Conservation (phyloP, 805 yeast species). For the Cyberlindnera euphorbiiphila region DNA sequence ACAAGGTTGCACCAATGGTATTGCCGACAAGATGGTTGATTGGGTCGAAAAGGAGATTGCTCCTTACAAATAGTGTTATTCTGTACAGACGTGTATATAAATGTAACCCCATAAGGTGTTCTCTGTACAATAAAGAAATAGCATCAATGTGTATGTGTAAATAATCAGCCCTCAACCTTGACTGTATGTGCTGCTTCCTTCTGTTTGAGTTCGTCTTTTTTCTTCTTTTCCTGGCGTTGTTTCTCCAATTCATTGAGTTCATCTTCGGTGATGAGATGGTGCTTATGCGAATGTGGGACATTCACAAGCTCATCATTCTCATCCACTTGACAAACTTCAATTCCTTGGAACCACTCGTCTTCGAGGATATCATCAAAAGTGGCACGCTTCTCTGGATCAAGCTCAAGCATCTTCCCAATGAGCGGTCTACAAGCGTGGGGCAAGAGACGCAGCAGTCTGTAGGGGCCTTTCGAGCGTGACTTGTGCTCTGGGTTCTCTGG, state of each 20-base stretch:
- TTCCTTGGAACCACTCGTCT: slow-evolving; percentile 55
- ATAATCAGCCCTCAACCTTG: slow-evolving; percentile 19
- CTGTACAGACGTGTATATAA: no score
- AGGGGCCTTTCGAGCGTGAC: slow-evolving; percentile 60
- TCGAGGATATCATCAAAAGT: slow-evolving; percentile 49
- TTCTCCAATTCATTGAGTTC: slow-evolving; percentile 44
- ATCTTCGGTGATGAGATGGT: slow-evolving; percentile 67
- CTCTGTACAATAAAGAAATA: no score
- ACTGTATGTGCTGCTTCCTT: slow-evolving; percentile 12
- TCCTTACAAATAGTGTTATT: neutral
- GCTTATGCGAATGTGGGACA: slow-evolving; percentile 45
- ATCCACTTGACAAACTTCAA: slow-evolving; percentile 47
- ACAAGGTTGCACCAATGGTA: slow-evolving; percentile 30
- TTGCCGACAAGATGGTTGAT: slow-evolving; percentile 33
- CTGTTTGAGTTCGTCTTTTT: slow-evolving; percentile 26
- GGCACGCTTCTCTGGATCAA: slow-evolving; percentile 57
- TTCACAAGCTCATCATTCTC: slow-evolving; percentile 25
- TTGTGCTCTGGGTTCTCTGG: slow-evolving; percentile 30
- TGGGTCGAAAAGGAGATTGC: slow-evolving; percentile 29
- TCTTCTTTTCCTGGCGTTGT: slow-evolving; percentile 31
- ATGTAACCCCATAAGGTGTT: no score
- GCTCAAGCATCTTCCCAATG: slow-evolving; percentile 59
- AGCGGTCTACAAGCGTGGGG: slow-evolving; percentile 64
- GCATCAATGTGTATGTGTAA: no score
- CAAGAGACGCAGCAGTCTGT: slow-evolving; percentile 63